A percentile compares a stretch with the other conserved stretches of the same genome.
Evolutionary conservation across 768 basidiomycete genomes (phyloP).

Genomic region (Tremella fuciformis): DNA sequence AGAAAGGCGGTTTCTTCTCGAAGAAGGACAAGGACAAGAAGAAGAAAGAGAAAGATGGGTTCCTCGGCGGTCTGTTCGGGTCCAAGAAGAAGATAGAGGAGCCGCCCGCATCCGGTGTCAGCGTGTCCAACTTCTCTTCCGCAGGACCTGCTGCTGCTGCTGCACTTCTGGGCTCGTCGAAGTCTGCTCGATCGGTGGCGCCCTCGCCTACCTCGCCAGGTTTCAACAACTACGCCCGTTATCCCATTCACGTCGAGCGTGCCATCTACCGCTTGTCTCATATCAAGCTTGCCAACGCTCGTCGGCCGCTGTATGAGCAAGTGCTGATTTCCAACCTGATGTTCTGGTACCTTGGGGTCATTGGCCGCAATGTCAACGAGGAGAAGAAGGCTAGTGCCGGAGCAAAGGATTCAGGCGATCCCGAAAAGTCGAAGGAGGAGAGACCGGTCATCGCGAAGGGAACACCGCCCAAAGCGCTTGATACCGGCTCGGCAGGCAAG

Average conservation of each 20-base stretch:
- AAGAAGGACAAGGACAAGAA: conserved; percentile 38
- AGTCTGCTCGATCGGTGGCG: conserved; percentile 63
- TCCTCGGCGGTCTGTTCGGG: conserved; percentile 89
- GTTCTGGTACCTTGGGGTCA: conserved; percentile 98
- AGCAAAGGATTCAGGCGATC: conserved; percentile 30
- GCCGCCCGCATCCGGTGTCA: conserved; percentile 20
- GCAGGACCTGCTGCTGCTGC: conserved; percentile 80
- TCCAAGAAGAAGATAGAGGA: conserved; percentile 84
- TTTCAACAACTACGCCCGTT: conserved; percentile 63
- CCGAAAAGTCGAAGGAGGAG: conserved; percentile 32
- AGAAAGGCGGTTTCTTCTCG: conserved; percentile 44
- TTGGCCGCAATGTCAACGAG: conserved; percentile 76
- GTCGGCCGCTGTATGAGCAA: conserved; percentile 94
- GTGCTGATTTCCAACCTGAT: conserved; percentile 58
- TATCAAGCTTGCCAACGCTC: conserved; percentile 96
- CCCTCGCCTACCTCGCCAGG: conserved; percentile 52
- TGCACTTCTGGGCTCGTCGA: conserved; percentile 78
- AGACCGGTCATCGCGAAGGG: conserved; percentile 32
- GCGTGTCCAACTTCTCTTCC: conserved; percentile 39
- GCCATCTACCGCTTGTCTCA: conserved; percentile 96
- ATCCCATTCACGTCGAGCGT: conserved; percentile 97
- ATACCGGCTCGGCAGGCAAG: conserved; percentile 38
- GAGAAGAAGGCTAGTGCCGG: conserved; percentile 46
- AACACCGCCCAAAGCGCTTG: conserved; percentile 36
- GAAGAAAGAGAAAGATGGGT: conserved; percentile 62